Base-by-base conservation (phyloP, 768 basidiomycete species). In the Termitomyces sp. region DNA sequence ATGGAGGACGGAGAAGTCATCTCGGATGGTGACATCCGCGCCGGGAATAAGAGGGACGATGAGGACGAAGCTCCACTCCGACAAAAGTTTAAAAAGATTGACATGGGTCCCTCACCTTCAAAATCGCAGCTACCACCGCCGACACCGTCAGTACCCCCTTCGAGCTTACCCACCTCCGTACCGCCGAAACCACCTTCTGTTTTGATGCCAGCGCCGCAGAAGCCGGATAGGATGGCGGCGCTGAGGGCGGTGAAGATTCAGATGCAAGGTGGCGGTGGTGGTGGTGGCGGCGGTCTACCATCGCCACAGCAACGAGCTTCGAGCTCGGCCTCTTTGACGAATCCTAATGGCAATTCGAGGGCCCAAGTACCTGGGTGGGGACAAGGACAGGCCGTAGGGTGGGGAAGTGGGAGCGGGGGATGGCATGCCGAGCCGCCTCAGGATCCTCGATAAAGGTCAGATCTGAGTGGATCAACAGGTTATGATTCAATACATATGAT, bases 161-260 rank as follows among this genome's bases (percentile, higher is more conserved):
- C 40, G 24, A 41, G 20, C 41, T 24, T 44, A 5, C 54, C 54
- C n/a, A 40, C 2, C 18, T 22, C 49, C 9, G n/a, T 51, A 24
- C n/a, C 55, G 1, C 52, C 47, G n/a, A 48, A 40, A 32, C 47
- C 56, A 2, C 38, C 36, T 2, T n/a, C 46, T 2, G 32, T 28
- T 13, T 5, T 38, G 30, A 20, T 33, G 5, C 13, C 24, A 5
- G 14, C 24, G 22, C 28, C 22, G 5, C 48, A 49, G 13, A 36
- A 44, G 28, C 40, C 51, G 5, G 59, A 56, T 24, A 56, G 59
- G 46, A 56, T 60, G 51, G 59, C 59, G 11, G 55, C 55, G 22
- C 51, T 60, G 0, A 44, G 59, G 18, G 59, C 55, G 1, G 59
- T 18, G 24, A 60, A 60, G 47, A 20, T 60, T 45, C 54, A 59